phyloP scores from a whole-genome alignment of 305 asterid species.

The Petunia hybrid region DNA sequence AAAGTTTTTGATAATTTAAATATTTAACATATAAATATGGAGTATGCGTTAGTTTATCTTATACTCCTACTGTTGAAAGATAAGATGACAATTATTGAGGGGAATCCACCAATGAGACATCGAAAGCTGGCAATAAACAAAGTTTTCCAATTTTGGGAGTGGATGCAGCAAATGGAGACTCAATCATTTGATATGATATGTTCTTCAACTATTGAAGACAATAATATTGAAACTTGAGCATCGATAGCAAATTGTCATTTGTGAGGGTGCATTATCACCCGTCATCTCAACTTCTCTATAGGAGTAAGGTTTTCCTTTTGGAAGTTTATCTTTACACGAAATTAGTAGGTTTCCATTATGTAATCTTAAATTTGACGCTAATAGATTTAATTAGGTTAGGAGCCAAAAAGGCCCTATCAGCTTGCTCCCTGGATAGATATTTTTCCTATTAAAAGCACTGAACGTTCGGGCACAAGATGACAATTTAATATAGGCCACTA shows the following conservation, averaged over 20 bases:
- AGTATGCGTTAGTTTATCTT: too few species aligned
- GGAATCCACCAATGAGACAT: background rate
- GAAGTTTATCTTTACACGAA: background rate
- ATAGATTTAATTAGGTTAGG: too few species aligned
- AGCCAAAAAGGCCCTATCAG: too few species aligned
- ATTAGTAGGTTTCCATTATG: background rate
- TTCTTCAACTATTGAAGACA: background rate
- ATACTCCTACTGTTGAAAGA: too few species aligned
- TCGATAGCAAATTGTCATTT: background rate
- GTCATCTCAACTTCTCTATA: too few species aligned
- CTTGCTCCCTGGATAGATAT: too few species aligned
- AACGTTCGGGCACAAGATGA: background rate
- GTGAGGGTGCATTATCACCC: too few species aligned
- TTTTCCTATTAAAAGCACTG: too few species aligned
- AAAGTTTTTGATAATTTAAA: too few species aligned
- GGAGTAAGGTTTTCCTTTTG: too few species aligned
- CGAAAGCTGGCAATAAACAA: background rate
- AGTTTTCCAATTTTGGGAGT: background rate
- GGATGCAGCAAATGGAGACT: background rate
- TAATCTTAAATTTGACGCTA: too few species aligned
- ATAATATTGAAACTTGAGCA: background rate
- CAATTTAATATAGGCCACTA: background rate
- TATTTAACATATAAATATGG: too few species aligned
- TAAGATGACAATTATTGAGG: background rate
- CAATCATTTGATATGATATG: constrained; percentile 28